phyloP scores from a whole-genome alignment of 768 basidiomycete species.

The Hemileccinum rubropunctum region DNA sequence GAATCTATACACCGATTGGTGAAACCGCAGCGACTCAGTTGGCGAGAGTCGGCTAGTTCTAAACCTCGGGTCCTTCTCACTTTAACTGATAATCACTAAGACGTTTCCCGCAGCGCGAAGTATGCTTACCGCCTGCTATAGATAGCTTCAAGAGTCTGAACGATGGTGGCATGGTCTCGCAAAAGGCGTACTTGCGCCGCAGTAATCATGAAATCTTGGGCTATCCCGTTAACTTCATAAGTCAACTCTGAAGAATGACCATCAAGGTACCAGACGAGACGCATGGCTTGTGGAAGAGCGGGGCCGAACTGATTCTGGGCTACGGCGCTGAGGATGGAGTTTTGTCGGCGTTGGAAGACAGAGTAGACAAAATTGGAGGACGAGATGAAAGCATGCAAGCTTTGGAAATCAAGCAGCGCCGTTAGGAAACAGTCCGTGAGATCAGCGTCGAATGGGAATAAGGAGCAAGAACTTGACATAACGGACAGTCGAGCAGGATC shows the following conservation, averaged over 20 bases:
- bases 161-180: conserved; percentile 21
- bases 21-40: conserved; percentile 32
- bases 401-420: conserved; percentile 27
- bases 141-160: conserved; percentile 34
- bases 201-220: conserved; percentile 8
- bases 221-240: conserved; percentile 10
- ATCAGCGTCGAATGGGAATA: conserved; percentile 23
- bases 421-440: conserved; percentile 30
- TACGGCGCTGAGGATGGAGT: conserved; percentile 30
- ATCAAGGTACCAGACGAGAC: conserved; percentile 18
- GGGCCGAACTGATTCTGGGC: conserved; percentile 30
- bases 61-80: conserved; percentile 38
- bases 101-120: not conserved
- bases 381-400: conserved; percentile 24
- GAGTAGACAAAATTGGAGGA: conserved; percentile 32
- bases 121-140: conserved; percentile 38
- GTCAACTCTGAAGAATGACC: not conserved
- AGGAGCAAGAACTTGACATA: conserved; percentile 1
- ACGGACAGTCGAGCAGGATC: not conserved
- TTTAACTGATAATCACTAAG: conserved; percentile 8
- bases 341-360: conserved; percentile 28
- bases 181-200: conserved; percentile 22
- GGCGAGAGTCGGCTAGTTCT: conserved; percentile 27
- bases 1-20: conserved; percentile 29
- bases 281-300: conserved; percentile 32